A percentile compares a stretch with the other conserved stretches of the same genome.
These are phyloP conservation scores for Salix suchowensis DNA, from an alignment of 345 rosid genomes.

Conservation along the genomic window DNA sequence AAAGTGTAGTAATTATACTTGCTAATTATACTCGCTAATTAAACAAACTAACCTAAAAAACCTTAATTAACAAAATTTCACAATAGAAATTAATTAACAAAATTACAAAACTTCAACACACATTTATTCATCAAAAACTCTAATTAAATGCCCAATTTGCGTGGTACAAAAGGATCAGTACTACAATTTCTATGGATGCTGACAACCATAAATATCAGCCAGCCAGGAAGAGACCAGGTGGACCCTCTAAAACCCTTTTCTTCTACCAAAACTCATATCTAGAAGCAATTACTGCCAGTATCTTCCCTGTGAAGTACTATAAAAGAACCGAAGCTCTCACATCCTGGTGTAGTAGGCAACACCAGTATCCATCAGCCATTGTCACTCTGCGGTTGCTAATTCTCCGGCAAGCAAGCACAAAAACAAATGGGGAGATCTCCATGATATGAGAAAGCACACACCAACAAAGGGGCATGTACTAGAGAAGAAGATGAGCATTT, in stretches of 20 bases:
- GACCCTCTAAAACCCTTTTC: conserved; percentile 9
- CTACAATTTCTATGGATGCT: neutral
- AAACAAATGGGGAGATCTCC: conserved; percentile 31
- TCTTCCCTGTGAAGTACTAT: neutral
- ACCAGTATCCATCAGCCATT: too few species aligned
- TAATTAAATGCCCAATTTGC: too few species aligned
- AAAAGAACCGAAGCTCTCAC: neutral
- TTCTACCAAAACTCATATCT: conserved; percentile 3
- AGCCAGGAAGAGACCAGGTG: neutral
- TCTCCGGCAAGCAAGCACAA: neutral
- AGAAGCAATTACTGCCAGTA: conserved; percentile 5
- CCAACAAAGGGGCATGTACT: conserved; percentile 40
- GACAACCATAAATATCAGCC: neutral
- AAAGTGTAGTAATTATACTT: too few species aligned
- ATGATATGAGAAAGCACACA: conserved; percentile 33
- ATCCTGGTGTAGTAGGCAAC: neutral
- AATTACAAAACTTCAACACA: too few species aligned
- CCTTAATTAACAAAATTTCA: too few species aligned
- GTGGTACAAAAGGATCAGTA: neutral
- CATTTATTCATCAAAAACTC: too few species aligned
- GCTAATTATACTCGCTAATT: too few species aligned
- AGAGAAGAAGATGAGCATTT: conserved; percentile 28
- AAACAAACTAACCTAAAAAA: too few species aligned
- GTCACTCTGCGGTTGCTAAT: too few species aligned
- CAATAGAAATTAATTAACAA: too few species aligned